phyloP scores from a whole-genome alignment of 306 rosid genomes.

The Quercus berberidifolia region DNA sequence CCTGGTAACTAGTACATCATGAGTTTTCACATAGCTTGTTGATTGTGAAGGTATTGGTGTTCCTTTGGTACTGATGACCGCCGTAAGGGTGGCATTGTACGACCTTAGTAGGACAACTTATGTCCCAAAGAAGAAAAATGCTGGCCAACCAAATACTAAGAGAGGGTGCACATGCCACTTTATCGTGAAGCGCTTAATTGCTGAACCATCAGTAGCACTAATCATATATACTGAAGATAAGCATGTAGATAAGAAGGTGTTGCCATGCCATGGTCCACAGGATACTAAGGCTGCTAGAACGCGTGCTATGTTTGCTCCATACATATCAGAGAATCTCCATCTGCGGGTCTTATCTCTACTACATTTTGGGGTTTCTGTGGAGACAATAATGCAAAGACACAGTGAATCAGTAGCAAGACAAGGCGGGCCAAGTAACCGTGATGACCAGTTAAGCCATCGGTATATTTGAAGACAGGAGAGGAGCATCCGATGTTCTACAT shows the following conservation, averaged over 20 bases:
- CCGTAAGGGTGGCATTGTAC: conserved; percentile 67
- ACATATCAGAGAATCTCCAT: conserved; percentile 84
- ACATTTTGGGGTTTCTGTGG: conserved; percentile 87
- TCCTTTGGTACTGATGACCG: conserved; percentile 98
- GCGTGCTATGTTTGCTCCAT: conserved; percentile 87
- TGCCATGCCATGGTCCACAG: conserved; percentile 92
- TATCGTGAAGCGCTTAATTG: conserved; percentile 82
- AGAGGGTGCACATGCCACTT: conserved; percentile 95
- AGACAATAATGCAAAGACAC: conserved; percentile 95
- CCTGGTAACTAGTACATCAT: neutral
- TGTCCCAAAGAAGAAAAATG: conserved; percentile 82
- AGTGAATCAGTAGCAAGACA: conserved; percentile 79
- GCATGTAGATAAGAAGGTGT: conserved; percentile 85
- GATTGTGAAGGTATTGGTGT: conserved; percentile 80
- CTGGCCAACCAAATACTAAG: conserved; percentile 85
- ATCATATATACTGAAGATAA: conserved; percentile 74
- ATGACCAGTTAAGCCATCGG: conserved; percentile 87
- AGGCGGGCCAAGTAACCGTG: conserved; percentile 90
- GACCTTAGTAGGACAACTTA: conserved; percentile 75
- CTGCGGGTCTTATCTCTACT: conserved; percentile 79
- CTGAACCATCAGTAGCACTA: conserved; percentile 82
- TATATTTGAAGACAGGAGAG: conserved; percentile 90
- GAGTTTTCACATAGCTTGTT: conserved; percentile 19
- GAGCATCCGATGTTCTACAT: conserved; percentile 68
- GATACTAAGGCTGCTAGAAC: conserved; percentile 86